Base-by-base conservation (phyloP, 257 asterid genomes). In the Salvia rosmarinus region DNA sequence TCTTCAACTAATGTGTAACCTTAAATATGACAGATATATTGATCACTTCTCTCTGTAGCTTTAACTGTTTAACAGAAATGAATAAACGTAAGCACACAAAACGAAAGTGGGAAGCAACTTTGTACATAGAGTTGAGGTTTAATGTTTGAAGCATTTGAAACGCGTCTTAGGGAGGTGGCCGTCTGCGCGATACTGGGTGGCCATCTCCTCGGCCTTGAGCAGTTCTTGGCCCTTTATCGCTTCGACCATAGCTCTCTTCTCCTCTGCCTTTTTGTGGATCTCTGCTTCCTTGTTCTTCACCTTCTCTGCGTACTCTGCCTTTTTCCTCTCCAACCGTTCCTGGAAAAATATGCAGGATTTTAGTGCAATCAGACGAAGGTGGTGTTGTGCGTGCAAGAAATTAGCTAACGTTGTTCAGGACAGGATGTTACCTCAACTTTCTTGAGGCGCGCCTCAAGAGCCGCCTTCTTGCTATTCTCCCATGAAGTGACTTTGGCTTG, bases 381-480 rank as follows among this genome's bases (percentile, higher is more conserved):
- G 30, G 30, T 25, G 30, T 25, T 25, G 4, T 8, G 1, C 0
- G 8, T 35, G 40, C 40, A 35, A 35, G 9, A 35, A 35, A 35
- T 35, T 4, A 35, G 40, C 40, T 32, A 32, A 2, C 1, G 37
- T 32, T 32, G 37, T 32, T 2, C 30, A 25, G 3, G 30, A 25
- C 30, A 25, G 2, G 30, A 25, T 35, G 40, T 35, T 75, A 91
- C 98, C 95, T 85, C 87, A 5, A 81, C 71, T 83, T 81, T 83
- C 83, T 76, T 87, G 25, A 90, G 78, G 43, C 85, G 75, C 79
- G 88, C 86, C 83, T 88, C 97, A 43, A 85, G 65, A 37, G 89
- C 68, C 47, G 94, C 95, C 82, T 77, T 90, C 84, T 90, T 83
- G 85, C 80, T 83, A 80, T 88, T 88, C 57, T 92, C 95, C 95